Base-by-base conservation (phyloP, 352 stramenopile species). In the Phytopythium litorale region DNA sequence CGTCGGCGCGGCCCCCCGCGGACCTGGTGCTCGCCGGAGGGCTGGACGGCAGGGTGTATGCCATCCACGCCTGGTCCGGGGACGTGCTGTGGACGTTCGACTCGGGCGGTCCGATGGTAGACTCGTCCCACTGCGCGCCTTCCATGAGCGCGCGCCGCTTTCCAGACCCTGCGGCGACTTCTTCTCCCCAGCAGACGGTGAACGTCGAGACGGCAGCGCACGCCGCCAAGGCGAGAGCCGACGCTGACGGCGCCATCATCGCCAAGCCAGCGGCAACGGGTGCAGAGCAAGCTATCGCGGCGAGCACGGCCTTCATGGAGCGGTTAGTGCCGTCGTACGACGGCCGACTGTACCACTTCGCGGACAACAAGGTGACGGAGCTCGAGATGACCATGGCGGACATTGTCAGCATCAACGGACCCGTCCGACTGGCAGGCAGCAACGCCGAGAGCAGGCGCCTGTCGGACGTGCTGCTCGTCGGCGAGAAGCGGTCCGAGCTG, bases 31-130 rank as follows among this genome's bases (percentile, higher is more conserved):
- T 94, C 15, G 78, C 80, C n/a, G 85, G 85, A 16, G 81, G 83
- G 0, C 70, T 92, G 23, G 84, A 92, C 63, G 85, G 85, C 9
- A 79, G 81, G 45, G 79, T 94, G 58, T 90, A 85, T 60, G 85
- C 82, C 40, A 66, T 94, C 51, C 72, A 92, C 55, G 85, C 85
- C 60, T 94, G 85, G 85, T 89, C 83, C 4, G 85, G 85, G 38
- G 67, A 92, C 28, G 70, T 90, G 40, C 68, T 92, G 46, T 92
- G 84, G 81, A 88, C 76, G 30, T 92, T 94, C 50, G 83, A 94
- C 69, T 92, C 85, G 28, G 85, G 85, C 48, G 83, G 85, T 64
- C 79, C 85, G 30, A 92, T 94, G 78, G 82, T 94, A 64, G 73
- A 88, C 65, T 84, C 77, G 55, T 81, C 82, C 32, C 68, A 66